Evolutionary conservation across 78 protist species (phyloP).

Genomic region (Anaeramoeba flamelloides): DNA sequence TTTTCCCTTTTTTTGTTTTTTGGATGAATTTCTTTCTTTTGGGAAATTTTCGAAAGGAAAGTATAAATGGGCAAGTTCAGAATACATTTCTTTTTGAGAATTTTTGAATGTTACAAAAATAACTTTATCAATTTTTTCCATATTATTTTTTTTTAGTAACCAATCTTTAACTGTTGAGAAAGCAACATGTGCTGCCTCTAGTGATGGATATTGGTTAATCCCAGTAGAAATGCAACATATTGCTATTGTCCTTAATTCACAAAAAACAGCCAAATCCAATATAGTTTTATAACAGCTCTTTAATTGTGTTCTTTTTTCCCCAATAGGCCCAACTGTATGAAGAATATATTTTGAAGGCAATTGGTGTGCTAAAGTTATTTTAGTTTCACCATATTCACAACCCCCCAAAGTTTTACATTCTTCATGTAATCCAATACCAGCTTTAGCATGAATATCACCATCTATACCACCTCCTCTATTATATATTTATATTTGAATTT

Average conservation of each 20-base stretch:
- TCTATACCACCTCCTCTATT: constrained; percentile 50
- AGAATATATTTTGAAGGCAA: constrained; percentile 39
- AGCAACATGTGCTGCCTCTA: constrained; percentile 36
- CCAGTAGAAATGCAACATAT: constrained; percentile 57
- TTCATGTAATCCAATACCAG: constrained; percentile 26
- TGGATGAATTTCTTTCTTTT: no score
- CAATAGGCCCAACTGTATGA: constrained; percentile 63
- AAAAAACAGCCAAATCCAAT: constrained; percentile 11
- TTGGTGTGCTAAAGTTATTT: constrained; percentile 35
- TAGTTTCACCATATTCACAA: constrained; percentile 31
- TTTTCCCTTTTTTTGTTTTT: no score
- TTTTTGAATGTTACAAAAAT: no score
- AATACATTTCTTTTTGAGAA: no score
- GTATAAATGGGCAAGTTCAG: no score
- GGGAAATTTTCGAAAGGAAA: no score
- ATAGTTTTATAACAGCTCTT: constrained; percentile 27
- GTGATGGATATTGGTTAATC: constrained; percentile 42
- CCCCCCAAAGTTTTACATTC: constrained; percentile 33
- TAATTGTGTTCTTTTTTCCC: constrained; percentile 22
- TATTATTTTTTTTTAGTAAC: no score
- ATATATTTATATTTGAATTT: no score
- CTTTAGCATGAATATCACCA: constrained; percentile 48
- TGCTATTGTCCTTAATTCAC: constrained; percentile 21
- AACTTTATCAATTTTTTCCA: no score
- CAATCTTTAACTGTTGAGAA: constrained; percentile 20